Conservation (phyloP, 345 rosid species). For the Carallia brachiata region DNA sequence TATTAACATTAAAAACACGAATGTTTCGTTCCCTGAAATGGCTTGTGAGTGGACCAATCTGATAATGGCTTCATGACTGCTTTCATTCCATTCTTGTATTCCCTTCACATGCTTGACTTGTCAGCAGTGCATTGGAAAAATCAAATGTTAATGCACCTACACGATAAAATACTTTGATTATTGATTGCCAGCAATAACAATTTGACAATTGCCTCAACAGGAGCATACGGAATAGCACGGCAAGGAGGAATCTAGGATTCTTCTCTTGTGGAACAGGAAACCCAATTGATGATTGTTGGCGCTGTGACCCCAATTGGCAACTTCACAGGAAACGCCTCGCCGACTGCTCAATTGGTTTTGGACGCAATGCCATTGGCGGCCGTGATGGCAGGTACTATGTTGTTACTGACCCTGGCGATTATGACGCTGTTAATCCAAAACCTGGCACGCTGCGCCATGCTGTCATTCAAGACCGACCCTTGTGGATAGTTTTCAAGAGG, state of each 20-base stretch:
- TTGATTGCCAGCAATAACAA: background rate
- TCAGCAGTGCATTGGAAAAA: too few relatives aligned
- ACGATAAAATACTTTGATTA: too few relatives aligned
- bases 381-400: constrained; percentile 31
- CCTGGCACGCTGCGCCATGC: constrained; percentile 31
- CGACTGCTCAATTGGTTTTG: constrained; percentile 28
- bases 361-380: constrained; percentile 29
- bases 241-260: constrained; percentile 28
- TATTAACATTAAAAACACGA: background rate
- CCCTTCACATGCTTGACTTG: too few relatives aligned
- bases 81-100: too few relatives aligned
- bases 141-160: too few relatives aligned
- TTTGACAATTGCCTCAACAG: constrained; percentile 32
- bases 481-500: constrained; percentile 33
- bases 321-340: constrained; percentile 23
- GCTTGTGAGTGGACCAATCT: too few relatives aligned
- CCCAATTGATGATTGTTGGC: constrained; percentile 32
- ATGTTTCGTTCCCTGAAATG: too few relatives aligned
- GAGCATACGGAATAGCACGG: constrained; percentile 71
- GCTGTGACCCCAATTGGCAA: constrained; percentile 28
- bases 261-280: constrained; percentile 29
- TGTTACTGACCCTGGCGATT: constrained; percentile 15
- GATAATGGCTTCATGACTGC: too few relatives aligned
- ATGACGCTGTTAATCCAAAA: constrained; percentile 25
- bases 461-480: constrained; percentile 28